A percentile compares a stretch with the other conserved stretches of the same genome.
Evolutionary conservation across 345 rosid genomes (phyloP).

Genomic region (Aegle marmelos): DNA sequence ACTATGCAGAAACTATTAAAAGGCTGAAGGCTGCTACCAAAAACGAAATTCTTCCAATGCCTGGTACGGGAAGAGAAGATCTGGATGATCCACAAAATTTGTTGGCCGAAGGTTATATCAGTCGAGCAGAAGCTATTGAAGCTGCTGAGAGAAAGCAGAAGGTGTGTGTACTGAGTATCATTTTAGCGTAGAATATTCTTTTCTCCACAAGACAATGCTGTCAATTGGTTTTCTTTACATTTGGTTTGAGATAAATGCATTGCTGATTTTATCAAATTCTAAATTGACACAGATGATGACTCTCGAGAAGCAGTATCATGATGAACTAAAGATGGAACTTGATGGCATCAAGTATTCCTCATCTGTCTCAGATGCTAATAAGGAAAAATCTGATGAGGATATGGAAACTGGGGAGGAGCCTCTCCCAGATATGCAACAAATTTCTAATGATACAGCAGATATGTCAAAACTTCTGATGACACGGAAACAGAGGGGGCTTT

Average conservation of each 20-base stretch:
- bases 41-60: constrained; percentile 78
- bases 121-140: constrained; percentile 74
- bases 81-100: constrained; percentile 71
- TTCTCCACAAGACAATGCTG: not conserved
- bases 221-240: not conserved
- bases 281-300: constrained; percentile 51
- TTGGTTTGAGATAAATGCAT: not conserved
- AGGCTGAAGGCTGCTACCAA: constrained; percentile 75
- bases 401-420: constrained; percentile 35
- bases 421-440: constrained; percentile 35
- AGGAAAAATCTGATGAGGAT: constrained; percentile 24
- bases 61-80: constrained; percentile 73
- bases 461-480: constrained; percentile 48
- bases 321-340: constrained; percentile 71
- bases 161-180: constrained; percentile 30
- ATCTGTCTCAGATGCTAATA: constrained; percentile 17
- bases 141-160: constrained; percentile 60
- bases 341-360: constrained; percentile 29
- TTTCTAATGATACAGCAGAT: constrained; percentile 36
- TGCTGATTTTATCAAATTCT: not conserved
- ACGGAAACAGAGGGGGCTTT: constrained; percentile 62
- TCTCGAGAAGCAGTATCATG: constrained; percentile 80
- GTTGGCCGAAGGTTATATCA: constrained; percentile 64
- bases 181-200: too few species aligned
- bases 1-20: constrained; percentile 78